Conservation (phyloP, 2,329 filamentous ascomycete genomes). For the Arthrobotrys sinensis region DNA sequence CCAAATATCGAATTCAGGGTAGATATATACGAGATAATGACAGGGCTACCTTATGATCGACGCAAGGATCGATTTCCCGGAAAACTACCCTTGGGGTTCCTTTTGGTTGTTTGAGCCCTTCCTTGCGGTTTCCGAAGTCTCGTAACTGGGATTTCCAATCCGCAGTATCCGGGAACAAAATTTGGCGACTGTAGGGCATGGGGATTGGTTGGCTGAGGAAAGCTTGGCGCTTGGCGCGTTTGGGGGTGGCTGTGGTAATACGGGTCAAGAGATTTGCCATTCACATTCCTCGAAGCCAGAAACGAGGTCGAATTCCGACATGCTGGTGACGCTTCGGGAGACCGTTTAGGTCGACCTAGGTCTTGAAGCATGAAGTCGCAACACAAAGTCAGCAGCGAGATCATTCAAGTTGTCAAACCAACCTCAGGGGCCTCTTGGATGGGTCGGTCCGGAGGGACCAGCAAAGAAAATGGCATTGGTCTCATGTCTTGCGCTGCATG, state of each 20-base stretch:
- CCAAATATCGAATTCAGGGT: neutral
- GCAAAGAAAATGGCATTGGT: too few species aligned
- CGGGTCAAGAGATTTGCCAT: neutral
- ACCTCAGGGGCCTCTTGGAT: too few species aligned
- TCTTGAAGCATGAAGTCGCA: too few species aligned
- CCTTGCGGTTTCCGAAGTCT: neutral
- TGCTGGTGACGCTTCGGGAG: too few species aligned
- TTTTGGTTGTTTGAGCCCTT: neutral
- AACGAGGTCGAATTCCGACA: too few species aligned
- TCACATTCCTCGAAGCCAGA: neutral
- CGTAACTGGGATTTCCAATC: neutral
- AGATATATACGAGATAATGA: conserved; percentile 24
- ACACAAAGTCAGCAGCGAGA: too few species aligned
- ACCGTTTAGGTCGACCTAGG: too few species aligned
- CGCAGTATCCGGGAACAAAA: too few species aligned
- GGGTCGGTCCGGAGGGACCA: too few species aligned
- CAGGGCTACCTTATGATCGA: conserved; percentile 20
- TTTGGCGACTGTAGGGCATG: neutral
- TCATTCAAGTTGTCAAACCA: too few species aligned
- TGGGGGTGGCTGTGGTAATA: neutral
- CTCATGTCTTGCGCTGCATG: too few species aligned
- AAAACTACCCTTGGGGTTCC: neutral
- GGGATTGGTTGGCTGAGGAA: neutral
- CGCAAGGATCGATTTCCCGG: conserved; percentile 8
- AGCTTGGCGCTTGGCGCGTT: neutral